Evolutionary conservation across 2,329 filamentous ascomycete species (phyloP).

Genomic region (Pezicula neosporulosa): DNA sequence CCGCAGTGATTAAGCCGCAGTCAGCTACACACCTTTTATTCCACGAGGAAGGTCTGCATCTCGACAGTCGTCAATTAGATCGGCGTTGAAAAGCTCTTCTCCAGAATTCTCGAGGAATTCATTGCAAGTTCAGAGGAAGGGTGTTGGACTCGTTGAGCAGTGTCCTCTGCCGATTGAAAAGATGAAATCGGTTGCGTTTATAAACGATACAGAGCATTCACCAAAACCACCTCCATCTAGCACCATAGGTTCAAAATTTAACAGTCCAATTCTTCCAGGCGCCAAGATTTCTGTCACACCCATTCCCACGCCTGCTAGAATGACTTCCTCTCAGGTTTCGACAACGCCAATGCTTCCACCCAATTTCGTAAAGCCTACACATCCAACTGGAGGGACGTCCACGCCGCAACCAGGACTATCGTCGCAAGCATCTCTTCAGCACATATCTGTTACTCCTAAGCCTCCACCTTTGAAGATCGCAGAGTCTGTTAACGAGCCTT

Average conservation of each 20-base stretch:
- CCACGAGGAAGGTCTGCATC: constrained; percentile 20
- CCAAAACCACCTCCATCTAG: constrained; percentile 3
- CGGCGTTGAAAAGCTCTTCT: constrained; percentile 15
- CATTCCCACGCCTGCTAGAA: neutral
- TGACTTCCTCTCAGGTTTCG: neutral
- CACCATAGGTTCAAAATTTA: constrained; percentile 2
- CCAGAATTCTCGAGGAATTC: constrained; percentile 7
- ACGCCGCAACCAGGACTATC: neutral
- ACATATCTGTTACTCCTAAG: no score
- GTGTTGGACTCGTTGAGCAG: constrained; percentile 17
- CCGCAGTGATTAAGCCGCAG: constrained; percentile 9
- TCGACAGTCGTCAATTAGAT: constrained; percentile 11
- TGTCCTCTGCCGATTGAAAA: constrained; percentile 15
- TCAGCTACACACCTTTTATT: constrained; percentile 24
- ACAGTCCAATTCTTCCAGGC: neutral
- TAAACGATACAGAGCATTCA: constrained; percentile 7
- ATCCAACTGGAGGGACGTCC: neutral
- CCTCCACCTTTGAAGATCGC: no score
- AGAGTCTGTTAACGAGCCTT: no score
- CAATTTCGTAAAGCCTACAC: neutral
- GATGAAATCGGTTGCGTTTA: constrained; percentile 16
- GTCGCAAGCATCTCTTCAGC: no score
- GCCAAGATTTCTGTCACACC: constrained; percentile 1
- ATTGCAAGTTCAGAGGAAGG: constrained; percentile 8
- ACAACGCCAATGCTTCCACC: neutral